phyloP scores from a whole-genome alignment of 768 basidiomycete genomes.

The Trametes cubensis region DNA sequence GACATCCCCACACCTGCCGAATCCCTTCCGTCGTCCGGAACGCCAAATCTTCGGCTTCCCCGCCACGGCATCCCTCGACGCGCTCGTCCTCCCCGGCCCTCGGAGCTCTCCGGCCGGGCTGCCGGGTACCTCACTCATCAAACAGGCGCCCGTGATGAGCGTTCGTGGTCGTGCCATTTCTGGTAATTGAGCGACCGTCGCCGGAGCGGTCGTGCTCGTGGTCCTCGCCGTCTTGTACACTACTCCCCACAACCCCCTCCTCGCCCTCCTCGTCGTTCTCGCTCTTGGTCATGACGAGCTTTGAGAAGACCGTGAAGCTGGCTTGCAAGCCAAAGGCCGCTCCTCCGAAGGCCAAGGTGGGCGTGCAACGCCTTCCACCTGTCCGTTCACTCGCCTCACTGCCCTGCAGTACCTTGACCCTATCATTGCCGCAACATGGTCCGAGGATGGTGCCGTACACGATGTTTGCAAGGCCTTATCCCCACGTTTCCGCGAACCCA shows the following conservation, averaged over 20 bases:
- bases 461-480: constrained; percentile 91
- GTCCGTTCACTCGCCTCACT: constrained; percentile 1
- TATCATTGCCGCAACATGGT: constrained; percentile 96
- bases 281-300: constrained; percentile 47
- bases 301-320: constrained; percentile 91
- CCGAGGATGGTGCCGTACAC: constrained; percentile 88
- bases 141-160: neutral
- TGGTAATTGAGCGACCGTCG: neutral
- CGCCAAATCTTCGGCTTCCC: neutral
- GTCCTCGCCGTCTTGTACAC: constrained; percentile 17
- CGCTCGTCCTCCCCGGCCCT: too few relatives aligned
- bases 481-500: constrained; percentile 86
- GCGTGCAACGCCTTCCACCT: constrained; percentile 21
- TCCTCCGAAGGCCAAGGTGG: constrained; percentile 92
- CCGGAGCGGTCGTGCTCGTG: constrained; percentile 1
- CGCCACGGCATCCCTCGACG: neutral
- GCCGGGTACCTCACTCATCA: neutral
- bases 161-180: constrained; percentile 4
- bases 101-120: neutral
- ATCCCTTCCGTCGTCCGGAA: too few relatives aligned
- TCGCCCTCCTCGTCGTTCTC: neutral
- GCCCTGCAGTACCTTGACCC: constrained; percentile 85
- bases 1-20: too few relatives aligned
- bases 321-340: constrained; percentile 98
- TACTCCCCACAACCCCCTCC: constrained; percentile 8